Percentiles rank a stretch among this genome's conserved stretches.
phyloP scores from a whole-genome alignment of 2,329 filamentous ascomycete genomes.

The Phyllosticta paracitricarpa region DNA sequence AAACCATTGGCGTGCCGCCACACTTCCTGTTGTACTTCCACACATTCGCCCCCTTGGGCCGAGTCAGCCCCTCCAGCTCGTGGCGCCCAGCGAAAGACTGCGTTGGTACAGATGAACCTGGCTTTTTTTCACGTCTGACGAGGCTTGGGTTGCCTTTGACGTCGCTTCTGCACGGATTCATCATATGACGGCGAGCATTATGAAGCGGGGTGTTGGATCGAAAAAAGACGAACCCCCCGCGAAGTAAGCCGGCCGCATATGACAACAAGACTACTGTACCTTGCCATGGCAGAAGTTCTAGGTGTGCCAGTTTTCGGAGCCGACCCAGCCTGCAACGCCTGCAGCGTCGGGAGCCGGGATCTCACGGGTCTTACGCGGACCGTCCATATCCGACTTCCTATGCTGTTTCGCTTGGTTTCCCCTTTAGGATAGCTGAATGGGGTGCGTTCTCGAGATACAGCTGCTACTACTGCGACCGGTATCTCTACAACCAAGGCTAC shows the following conservation, averaged over 20 bases:
- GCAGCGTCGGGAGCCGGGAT: background rate
- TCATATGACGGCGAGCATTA: background rate
- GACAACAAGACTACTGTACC: background rate
- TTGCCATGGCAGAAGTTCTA: background rate
- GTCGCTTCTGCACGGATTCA: background rate
- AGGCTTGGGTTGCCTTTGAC: background rate
- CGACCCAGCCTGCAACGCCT: background rate
- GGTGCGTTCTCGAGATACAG: background rate
- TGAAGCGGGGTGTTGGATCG: background rate
- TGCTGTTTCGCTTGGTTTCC: background rate
- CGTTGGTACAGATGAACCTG: background rate
- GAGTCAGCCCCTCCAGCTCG: background rate
- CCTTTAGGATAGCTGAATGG: background rate
- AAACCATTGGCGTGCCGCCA: background rate
- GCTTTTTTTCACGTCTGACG: background rate
- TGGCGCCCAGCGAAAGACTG: background rate
- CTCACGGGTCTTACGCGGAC: background rate
- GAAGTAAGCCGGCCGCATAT: background rate
- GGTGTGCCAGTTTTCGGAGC: background rate
- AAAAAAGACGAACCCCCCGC: background rate
- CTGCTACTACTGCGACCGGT: background rate
- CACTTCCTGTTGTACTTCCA: background rate
- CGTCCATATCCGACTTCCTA: background rate
- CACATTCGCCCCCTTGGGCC: background rate
- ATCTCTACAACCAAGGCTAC: background rate